Percentiles rank a stretch among this genome's conserved stretches.
These are phyloP conservation scores for Vanrija pseudolonga DNA, from an alignment of 1,284 basidiomycete genomes.

Conservation along the genomic window DNA sequence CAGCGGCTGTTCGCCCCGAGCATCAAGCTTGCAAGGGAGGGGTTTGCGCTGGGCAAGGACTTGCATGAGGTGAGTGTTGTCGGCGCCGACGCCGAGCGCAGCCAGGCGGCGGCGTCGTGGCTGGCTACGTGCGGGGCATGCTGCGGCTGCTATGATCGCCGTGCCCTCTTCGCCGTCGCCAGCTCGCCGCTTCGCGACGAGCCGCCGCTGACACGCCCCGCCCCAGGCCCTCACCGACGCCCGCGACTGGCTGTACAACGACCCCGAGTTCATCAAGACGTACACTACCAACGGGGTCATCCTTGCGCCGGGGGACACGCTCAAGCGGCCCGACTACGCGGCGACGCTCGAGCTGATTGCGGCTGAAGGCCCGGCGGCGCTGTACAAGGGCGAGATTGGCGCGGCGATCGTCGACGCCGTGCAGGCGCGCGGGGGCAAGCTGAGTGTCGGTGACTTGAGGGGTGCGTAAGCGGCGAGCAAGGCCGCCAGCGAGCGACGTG, in stretches of 20 bases:
- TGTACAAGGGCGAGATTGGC: conserved; percentile 39
- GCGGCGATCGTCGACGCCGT: conserved; percentile 29
- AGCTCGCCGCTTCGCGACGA: no score
- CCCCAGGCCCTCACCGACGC: no score
- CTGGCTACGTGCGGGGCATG: no score
- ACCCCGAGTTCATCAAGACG: conserved; percentile 14
- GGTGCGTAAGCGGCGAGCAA: conserved; percentile 12
- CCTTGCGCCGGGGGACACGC: conserved; percentile 21
- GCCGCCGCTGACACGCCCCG: neutral
- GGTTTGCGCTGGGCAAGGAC: conserved; percentile 58
- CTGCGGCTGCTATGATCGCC: no score
- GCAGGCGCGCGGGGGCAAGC: conserved; percentile 28
- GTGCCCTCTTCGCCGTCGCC: no score
- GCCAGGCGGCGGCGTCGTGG: neutral
- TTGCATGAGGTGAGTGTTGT: conserved; percentile 26
- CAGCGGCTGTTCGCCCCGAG: conserved; percentile 17
- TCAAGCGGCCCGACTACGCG: conserved; percentile 34
- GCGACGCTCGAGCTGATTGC: conserved; percentile 32
- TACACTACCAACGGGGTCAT: conserved; percentile 24
- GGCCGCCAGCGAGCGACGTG: no score
- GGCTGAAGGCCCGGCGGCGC: conserved; percentile 27
- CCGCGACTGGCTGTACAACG: neutral
- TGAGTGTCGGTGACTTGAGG: conserved; percentile 36
- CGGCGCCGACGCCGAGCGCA: neutral
- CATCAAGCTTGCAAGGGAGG: conserved; percentile 49